phyloP scores from a whole-genome alignment of 768 basidiomycete genomes.

The Solioccasus polychromus region DNA sequence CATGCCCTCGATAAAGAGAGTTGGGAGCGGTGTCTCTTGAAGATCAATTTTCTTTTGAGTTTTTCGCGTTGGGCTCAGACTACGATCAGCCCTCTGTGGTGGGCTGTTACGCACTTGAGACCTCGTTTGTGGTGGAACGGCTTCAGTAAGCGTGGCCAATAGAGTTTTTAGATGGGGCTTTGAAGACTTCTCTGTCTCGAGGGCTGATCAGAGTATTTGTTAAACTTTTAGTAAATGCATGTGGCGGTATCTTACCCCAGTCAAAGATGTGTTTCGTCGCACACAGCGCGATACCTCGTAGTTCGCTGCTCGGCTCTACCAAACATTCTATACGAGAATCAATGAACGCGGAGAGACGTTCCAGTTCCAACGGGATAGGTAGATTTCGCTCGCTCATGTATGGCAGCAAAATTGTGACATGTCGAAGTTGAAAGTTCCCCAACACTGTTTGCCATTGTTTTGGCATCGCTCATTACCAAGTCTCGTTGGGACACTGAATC shows the following conservation, averaged over 20 bases:
- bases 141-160: slow-evolving; percentile 63
- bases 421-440: background rate
- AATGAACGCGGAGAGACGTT: slow-evolving; percentile 50
- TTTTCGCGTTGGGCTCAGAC: slow-evolving; percentile 38
- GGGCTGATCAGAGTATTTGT: slow-evolving; percentile 40
- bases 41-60: slow-evolving; percentile 34
- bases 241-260: slow-evolving; percentile 48
- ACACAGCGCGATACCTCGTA: slow-evolving; percentile 55
- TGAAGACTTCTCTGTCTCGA: slow-evolving; percentile 66
- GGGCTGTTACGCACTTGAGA: slow-evolving; percentile 50
- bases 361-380: slow-evolving; percentile 41
- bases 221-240: slow-evolving; percentile 1
- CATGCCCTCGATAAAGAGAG: slow-evolving; percentile 75
- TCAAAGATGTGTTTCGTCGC: slow-evolving; percentile 80
- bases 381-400: slow-evolving; percentile 19
- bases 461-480: background rate
- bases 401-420: background rate
- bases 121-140: slow-evolving; percentile 70
- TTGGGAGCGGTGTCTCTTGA: slow-evolving; percentile 67
- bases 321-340: slow-evolving; percentile 54
- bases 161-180: slow-evolving; percentile 62
- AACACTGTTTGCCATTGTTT: slow-evolving; percentile 21
- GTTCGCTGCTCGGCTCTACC: slow-evolving; percentile 49
- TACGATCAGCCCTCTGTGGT: slow-evolving; percentile 40
- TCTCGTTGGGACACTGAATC: too few species aligned